A percentile compares a stretch with the other conserved stretches of the same genome.
Evolutionary conservation across 345 rosid species (phyloP).

Genomic region (Jatropha curcas): DNA sequence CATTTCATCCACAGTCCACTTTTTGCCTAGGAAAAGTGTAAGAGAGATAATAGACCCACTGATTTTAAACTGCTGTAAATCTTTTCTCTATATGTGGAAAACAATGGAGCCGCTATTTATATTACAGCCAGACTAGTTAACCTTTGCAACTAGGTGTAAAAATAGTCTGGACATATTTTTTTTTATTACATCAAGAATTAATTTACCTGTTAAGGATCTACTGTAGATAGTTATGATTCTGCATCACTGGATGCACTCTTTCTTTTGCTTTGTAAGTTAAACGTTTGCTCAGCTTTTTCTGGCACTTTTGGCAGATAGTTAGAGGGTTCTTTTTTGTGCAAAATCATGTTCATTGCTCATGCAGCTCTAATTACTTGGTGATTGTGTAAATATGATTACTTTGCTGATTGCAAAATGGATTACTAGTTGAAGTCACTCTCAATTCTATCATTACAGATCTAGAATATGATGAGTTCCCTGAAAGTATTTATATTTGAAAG

Average conservation of each 20-base stretch:
- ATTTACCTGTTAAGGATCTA: background rate
- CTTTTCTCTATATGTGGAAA: background rate
- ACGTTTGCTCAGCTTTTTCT: background rate
- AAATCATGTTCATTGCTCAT: background rate
- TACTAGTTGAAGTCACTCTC: background rate
- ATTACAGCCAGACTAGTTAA: background rate
- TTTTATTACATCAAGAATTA: background rate
- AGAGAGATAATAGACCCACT: background rate
- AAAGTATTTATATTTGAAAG: conserved; percentile 14
- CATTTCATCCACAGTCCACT: background rate
- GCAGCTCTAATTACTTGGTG: background rate
- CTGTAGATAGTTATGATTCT: background rate
- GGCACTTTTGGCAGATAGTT: background rate
- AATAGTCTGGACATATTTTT: background rate
- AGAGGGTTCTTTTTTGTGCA: background rate
- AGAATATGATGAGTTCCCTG: background rate
- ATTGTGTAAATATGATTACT: background rate
- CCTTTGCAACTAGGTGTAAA: background rate
- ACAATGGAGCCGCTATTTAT: background rate
- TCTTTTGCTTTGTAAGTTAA: background rate
- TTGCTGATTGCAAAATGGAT: background rate
- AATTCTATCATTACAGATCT: background rate
- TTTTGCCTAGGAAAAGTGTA: background rate
- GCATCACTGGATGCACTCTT: too few relatives aligned
- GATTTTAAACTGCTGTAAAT: background rate